These are phyloP conservation scores for Clavispora fructus DNA, from an alignment of 805 yeast species.

Conservation along the genomic window DNA sequence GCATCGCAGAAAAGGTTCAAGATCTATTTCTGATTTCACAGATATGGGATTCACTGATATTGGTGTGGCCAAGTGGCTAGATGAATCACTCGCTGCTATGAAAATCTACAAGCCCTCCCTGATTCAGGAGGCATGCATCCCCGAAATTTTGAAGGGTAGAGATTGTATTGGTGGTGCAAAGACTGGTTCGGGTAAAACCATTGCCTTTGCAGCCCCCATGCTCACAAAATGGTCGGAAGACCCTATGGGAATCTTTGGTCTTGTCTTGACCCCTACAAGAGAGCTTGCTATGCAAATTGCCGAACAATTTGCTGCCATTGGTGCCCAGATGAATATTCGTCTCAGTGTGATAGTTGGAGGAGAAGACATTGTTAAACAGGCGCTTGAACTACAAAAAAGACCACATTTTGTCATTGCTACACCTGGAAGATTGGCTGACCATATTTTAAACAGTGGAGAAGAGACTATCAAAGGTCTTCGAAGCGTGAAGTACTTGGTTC, in stretches of 20 bases:
- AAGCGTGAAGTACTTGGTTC: slow-evolving; percentile 72
- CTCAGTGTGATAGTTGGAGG: slow-evolving; percentile 92
- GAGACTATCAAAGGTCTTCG: slow-evolving; percentile 78
- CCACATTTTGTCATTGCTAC: slow-evolving; percentile 97
- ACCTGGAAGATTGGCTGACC: slow-evolving; percentile 94
- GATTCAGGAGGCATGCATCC: slow-evolving; percentile 86
- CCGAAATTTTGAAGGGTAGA: slow-evolving; percentile 72
- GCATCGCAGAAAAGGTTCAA: slow-evolving; percentile 11
- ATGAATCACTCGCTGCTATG: slow-evolving; percentile 77
- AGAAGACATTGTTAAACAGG: slow-evolving; percentile 86
- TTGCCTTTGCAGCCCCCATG: slow-evolving; percentile 98
- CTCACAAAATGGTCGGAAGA: slow-evolving; percentile 90
- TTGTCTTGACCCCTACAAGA: slow-evolving; percentile 86
- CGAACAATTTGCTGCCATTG: slow-evolving; percentile 91
- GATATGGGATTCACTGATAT: slow-evolving; percentile 47
- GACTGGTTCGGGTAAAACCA: slow-evolving; percentile 97
- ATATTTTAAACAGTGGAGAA: slow-evolving; percentile 79
- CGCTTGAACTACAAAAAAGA: slow-evolving; percentile 68
- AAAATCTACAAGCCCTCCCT: slow-evolving; percentile 77
- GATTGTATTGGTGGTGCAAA: slow-evolving; percentile 98
- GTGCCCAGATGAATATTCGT: slow-evolving; percentile 80
- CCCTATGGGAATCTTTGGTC: slow-evolving; percentile 88
- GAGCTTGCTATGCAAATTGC: slow-evolving; percentile 96
- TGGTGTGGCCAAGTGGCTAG: slow-evolving; percentile 84
- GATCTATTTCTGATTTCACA: background rate